Base-by-base conservation (phyloP, 768 basidiomycete genomes). In the Pisolithus tinctorius region DNA sequence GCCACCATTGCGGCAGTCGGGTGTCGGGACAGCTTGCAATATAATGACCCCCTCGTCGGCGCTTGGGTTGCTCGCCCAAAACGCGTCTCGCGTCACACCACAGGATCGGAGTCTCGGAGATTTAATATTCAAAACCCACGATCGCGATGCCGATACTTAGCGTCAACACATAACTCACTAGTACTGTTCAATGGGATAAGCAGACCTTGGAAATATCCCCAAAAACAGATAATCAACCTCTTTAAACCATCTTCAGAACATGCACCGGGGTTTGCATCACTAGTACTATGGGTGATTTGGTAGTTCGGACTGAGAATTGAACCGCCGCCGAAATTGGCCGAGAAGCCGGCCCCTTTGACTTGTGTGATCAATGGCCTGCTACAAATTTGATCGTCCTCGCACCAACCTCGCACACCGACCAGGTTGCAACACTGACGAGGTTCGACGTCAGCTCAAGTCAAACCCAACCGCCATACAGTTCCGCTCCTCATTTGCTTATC, bases 1-100 rank as follows among this genome's bases (percentile, higher is more conserved):
- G 84, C 83, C 63, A 87, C 83, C 86, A 88, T 88, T 58, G 67
- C 62, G 63, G 64, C 48, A 20, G 50, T 40, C 45, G 48, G 51
- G 36, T 13, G 48, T 34, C 49, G 45, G 41, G 36, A 26, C 34
- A 17, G 26, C 4, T 31, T 37, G n/a, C 25, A n/a, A 44, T 36
- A 9, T 45, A 40, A 39, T 27, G 10, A 20, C 29, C 36, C 36
- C 7, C 6, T 29, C 27, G 27, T 55, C 62, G 52, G 56, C 51
- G 60, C 20, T 36, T 17, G 1, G 10, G 27, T 45, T 36, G 45
- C 30, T 13, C 9, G 4, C 34, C 34, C 20, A 20, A 11, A 31
- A 47, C 34, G 45, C 45, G 31, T 34, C 31, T 20, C 45, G 42
- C 13, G n/a, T 44, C 25, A 11, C 40, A 41, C 42, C 9, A 9